phyloP scores from a whole-genome alignment of 1,284 basidiomycete species.

The Inonotus obliquus region DNA sequence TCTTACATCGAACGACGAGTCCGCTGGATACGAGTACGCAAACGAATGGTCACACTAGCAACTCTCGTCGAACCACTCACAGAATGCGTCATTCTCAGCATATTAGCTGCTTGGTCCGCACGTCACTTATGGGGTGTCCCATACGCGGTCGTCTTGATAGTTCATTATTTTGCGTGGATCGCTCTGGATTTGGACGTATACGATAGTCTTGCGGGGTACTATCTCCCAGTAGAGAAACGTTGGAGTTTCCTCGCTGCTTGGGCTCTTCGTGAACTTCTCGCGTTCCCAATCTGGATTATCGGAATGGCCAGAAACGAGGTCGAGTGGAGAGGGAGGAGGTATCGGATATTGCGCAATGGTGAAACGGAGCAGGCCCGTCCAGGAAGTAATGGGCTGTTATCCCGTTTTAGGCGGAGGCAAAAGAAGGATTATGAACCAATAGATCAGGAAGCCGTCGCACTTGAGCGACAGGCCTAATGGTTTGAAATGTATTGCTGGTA shows the following conservation, averaged over 20 bases:
- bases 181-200: conserved; percentile 71
- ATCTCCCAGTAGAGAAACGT: conserved; percentile 44
- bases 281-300: conserved; percentile 81
- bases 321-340: conserved; percentile 75
- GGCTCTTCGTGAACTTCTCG: conserved; percentile 70
- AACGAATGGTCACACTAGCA: conserved; percentile 82
- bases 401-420: not conserved
- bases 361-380: conserved; percentile 30
- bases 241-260: conserved; percentile 73
- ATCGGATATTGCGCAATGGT: conserved; percentile 60
- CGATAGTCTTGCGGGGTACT: conserved; percentile 65
- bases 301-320: conserved; percentile 80
- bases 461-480: not conserved
- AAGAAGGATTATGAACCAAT: conserved; percentile 11
- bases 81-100: conserved; percentile 71
- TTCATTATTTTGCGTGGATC: conserved; percentile 58
- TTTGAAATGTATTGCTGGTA: not conserved
- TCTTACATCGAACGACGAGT: conserved; percentile 85
- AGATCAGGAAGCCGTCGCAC: conserved; percentile 13
- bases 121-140: conserved; percentile 49
- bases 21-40: conserved; percentile 92
- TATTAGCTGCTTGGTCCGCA: conserved; percentile 57
- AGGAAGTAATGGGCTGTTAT: not conserved
- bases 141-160: conserved; percentile 46
- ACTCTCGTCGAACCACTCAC: conserved; percentile 88